phyloP scores from a whole-genome alignment of 2,329 filamentous ascomycete genomes.

The Fusarium nelsonii region DNA sequence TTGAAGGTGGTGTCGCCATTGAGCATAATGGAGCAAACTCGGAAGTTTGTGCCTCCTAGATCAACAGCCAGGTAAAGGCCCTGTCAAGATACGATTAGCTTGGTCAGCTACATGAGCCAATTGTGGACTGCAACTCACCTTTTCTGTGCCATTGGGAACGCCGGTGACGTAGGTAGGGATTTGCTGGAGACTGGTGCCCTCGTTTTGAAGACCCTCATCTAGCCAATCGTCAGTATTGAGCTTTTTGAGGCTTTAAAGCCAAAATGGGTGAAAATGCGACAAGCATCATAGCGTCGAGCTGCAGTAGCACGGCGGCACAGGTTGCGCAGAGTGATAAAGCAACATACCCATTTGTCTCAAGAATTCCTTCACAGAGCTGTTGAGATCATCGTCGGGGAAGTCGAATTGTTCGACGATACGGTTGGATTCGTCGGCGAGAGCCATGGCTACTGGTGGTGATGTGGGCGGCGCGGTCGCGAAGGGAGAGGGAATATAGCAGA shows the following conservation, averaged over 20 bases:
- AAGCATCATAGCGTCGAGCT: slow-evolving; percentile 29
- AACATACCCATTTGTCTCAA: slow-evolving; percentile 80
- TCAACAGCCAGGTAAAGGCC: slow-evolving; percentile 97
- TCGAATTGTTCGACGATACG: slow-evolving; percentile 88
- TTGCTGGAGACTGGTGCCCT: slow-evolving; percentile 88
- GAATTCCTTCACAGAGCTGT: slow-evolving; percentile 86
- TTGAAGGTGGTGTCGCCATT: slow-evolving; percentile 96
- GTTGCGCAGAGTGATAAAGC: slow-evolving; percentile 7
- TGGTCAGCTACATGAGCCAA: slow-evolving; percentile 4
- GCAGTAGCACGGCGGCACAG: slow-evolving; percentile 11
- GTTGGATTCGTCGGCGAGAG: slow-evolving; percentile 77
- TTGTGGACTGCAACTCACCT: slow-evolving; percentile 66
- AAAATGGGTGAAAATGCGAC: slow-evolving; percentile 17
- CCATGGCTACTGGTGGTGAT: slow-evolving; percentile 70
- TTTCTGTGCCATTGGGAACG: slow-evolving; percentile 97
- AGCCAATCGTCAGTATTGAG: slow-evolving; percentile 30
- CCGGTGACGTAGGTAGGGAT: slow-evolving; percentile 97
- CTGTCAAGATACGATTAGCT: slow-evolving; percentile 58
- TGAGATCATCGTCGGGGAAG: slow-evolving; percentile 81
- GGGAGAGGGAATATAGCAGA: slow-evolving; percentile 67
- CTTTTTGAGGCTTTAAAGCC: slow-evolving; percentile 20
- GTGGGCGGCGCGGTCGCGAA: slow-evolving; percentile 67
- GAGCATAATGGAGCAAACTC: slow-evolving; percentile 93
- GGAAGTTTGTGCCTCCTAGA: slow-evolving; percentile 97
- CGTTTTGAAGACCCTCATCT: slow-evolving; percentile 85